Base-by-base conservation (phyloP, 306 rosid species). In the Arachis stenosperma region DNA sequence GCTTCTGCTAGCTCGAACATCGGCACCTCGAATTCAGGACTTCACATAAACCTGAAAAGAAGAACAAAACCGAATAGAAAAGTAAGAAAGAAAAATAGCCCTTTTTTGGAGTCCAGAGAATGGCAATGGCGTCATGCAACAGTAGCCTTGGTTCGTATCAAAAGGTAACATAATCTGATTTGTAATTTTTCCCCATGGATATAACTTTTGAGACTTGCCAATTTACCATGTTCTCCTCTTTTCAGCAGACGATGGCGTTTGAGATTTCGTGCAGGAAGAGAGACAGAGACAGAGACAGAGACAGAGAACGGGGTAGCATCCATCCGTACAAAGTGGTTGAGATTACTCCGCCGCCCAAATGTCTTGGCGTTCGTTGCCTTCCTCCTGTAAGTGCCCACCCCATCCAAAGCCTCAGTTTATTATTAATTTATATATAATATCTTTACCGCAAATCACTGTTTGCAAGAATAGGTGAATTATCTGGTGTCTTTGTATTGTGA, bases 271-370 rank as follows among this genome's bases (percentile, higher is more conserved):
- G 98, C 86, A 88, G 92, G 81, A 93, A 86, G 88, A 90, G 87
- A 82, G 98, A 84, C 76, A 84, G 91, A 52, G 54, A 48, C 17
- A 84, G 91, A 52, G 54, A 48, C 17, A 11, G 54, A 71, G 90
- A 90, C 13, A 83, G 82, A 73, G 84, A 84, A 58, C 57, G 71
- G 2, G 65, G 51, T 15, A 55, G 56, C 75, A 61, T 60, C 59
- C 79, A 76, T 81, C 94, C 97, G 0, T 94, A 91, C 83, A 89
- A 89, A 81, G 98, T 94, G 5, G 76, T 91, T 62, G 98, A 94
- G 82, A 94, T 94, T 37, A 83, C 97, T 44, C 98, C 98, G 84
- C 98, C 98, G 8, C 98, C 98, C 71, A 93, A 85, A 82, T 79
- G 56, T 81, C 96, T 91, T 12, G 97, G 98, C 62, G 82, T 90